A percentile compares a stretch with the other conserved stretches of the same genome.
Conservation (phyloP, 2,329 filamentous ascomycete genomes). For the Bipolaris zeicola region DNA sequence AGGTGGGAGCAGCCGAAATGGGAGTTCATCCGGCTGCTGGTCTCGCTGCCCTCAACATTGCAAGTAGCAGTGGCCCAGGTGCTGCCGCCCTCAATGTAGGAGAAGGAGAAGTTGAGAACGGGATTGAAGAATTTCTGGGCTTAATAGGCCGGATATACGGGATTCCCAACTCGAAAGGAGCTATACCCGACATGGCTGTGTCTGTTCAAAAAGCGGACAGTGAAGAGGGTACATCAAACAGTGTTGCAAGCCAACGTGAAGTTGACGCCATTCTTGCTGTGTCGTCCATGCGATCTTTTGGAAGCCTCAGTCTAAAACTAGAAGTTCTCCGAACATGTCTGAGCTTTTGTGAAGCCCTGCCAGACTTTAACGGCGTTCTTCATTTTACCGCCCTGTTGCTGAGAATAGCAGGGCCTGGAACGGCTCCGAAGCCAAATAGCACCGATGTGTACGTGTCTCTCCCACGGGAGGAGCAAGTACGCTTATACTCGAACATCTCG, state of each 20-base stretch:
- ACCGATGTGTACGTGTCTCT: conserved; percentile 74
- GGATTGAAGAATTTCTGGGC: conserved; percentile 50
- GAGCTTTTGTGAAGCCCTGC: conserved; percentile 89
- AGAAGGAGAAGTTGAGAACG: conserved; percentile 47
- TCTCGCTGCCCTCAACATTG: conserved; percentile 69
- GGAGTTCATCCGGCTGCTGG: conserved; percentile 94
- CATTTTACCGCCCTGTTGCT: conserved; percentile 84
- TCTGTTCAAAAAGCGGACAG: conserved; percentile 9
- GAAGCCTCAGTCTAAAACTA: conserved; percentile 79
- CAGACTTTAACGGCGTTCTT: conserved; percentile 89
- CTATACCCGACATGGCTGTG: conserved; percentile 18
- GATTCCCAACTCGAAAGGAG: conserved; percentile 42
- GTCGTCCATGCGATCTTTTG: conserved; percentile 63
- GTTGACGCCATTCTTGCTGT: conserved; percentile 64
- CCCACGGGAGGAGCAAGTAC: conserved; percentile 79
- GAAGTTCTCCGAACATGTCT: conserved; percentile 89
- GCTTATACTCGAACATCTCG: conserved; percentile 82
- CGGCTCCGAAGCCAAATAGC: conserved; percentile 70
- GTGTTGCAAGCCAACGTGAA: conserved; percentile 46
- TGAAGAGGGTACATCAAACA: conserved; percentile 12
- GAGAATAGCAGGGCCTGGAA: conserved; percentile 78
- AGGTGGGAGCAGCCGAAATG: conserved; percentile 91
- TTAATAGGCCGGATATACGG: conserved; percentile 52
- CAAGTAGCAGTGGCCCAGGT: conserved; percentile 65
- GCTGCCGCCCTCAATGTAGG: conserved; percentile 70